Conservation (phyloP, 495 filamentous ascomycete species). For the Hypoxylon intermedium region DNA sequence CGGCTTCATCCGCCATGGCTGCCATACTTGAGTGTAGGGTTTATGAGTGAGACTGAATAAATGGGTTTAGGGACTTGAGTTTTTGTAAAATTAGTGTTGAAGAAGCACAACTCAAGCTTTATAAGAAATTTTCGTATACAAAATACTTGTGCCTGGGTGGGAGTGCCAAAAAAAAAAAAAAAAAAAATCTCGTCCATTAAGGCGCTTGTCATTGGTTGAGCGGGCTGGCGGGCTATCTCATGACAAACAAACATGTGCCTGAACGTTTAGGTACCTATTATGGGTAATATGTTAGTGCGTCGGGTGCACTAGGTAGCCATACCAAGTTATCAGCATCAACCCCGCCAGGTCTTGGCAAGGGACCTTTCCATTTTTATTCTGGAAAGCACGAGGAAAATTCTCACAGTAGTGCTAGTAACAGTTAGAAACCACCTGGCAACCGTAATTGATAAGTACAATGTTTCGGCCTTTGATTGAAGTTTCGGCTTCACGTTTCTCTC, state of each 20-base stretch:
- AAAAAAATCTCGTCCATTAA: conserved; percentile 33
- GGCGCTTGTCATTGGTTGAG: conserved; percentile 24
- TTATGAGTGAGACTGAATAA: background rate
- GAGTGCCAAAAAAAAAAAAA: too few species aligned
- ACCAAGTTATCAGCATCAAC: background rate
- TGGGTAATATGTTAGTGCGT: too few species aligned
- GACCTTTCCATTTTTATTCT: background rate
- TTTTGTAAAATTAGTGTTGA: background rate
- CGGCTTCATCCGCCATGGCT: conserved; percentile 52
- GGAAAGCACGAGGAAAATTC: background rate
- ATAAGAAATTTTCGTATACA: conserved; percentile 9
- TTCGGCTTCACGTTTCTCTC: too few species aligned
- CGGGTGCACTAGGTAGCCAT: too few species aligned
- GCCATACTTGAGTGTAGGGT: background rate
- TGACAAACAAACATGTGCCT: too few species aligned
- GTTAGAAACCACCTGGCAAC: too few species aligned
- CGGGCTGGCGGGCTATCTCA: too few species aligned
- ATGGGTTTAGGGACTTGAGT: background rate
- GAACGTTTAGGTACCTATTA: too few species aligned
- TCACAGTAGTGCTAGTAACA: too few species aligned
- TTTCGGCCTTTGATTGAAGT: too few species aligned
- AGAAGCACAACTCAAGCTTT: background rate
- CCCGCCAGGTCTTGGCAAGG: conserved; percentile 21
- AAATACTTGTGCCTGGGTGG: conserved; percentile 7
- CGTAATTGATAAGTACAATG: too few species aligned